A percentile compares a stretch with the other conserved stretches of the same genome.
These are phyloP conservation scores for Calonectria leucothoes DNA, from an alignment of 2,329 filamentous ascomycete species.

Conservation along the genomic window DNA sequence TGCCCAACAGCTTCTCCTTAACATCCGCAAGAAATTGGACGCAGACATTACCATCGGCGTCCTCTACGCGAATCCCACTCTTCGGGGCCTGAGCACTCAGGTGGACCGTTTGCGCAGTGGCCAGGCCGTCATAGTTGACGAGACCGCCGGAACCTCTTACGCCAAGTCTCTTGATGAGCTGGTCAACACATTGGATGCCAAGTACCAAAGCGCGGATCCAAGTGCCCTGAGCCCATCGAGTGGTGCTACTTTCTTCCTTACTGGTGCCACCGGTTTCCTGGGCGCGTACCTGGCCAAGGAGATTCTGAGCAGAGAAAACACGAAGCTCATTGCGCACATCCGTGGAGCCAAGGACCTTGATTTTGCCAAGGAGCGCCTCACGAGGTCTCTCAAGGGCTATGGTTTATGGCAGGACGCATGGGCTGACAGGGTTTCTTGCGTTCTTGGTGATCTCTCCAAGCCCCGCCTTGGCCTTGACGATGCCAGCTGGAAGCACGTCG, in stretches of 20 bases:
- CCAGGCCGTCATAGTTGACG: conserved; percentile 15
- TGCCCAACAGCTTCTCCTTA: conserved; percentile 80
- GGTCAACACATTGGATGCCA: conserved; percentile 53
- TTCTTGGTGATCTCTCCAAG: conserved; percentile 80
- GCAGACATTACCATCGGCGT: conserved; percentile 46
- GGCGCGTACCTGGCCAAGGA: conserved; percentile 85
- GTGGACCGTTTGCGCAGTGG: conserved; percentile 45
- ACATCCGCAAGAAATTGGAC: conserved; percentile 48
- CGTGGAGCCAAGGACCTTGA: conserved; percentile 71
- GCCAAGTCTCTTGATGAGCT: conserved; percentile 52
- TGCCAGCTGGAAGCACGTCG: conserved; percentile 73
- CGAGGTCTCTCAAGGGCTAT: conserved; percentile 78
- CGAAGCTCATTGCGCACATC: conserved; percentile 76
- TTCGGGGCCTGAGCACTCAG: conserved; percentile 30
- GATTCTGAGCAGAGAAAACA: conserved; percentile 60
- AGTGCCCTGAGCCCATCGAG: conserved; percentile 40
- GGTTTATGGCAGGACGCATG: conserved; percentile 82
- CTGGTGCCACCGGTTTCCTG: conserved; percentile 85
- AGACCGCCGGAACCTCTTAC: conserved; percentile 49
- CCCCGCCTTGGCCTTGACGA: conserved; percentile 78
- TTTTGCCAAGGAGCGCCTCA: conserved; percentile 74
- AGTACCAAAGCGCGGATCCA: conserved; percentile 51
- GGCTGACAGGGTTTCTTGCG: conserved; percentile 71
- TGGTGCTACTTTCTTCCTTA: conserved; percentile 78
- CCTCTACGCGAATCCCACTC: conserved; percentile 40